phyloP scores from a whole-genome alignment of 805 yeast genomes.

The Hanseniaspora lachancei region DNA sequence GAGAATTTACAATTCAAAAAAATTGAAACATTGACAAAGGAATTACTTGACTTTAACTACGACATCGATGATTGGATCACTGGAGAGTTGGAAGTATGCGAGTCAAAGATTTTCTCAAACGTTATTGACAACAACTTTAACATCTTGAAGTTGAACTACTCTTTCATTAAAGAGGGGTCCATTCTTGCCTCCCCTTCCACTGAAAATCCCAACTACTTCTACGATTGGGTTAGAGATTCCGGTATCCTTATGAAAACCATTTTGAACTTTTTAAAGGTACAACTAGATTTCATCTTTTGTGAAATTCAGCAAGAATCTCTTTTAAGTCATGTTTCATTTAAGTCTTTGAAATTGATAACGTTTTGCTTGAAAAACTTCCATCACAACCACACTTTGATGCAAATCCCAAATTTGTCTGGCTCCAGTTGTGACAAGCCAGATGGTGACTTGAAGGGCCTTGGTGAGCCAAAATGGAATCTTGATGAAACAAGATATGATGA shows the following conservation, averaged over 20 bases:
- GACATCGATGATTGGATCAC: slow-evolving; percentile 35
- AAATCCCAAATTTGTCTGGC: slow-evolving; percentile 60
- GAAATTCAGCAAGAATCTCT: slow-evolving; percentile 17
- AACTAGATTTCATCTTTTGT: slow-evolving; percentile 23
- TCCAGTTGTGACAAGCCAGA: slow-evolving; percentile 28
- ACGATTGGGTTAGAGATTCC: slow-evolving; percentile 83
- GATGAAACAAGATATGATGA: slow-evolving; percentile 50
- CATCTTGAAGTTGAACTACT: slow-evolving; percentile 20
- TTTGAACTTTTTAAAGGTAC: slow-evolving; percentile 36
- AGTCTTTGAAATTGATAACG: slow-evolving; percentile 19
- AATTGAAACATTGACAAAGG: slow-evolving; percentile 11
- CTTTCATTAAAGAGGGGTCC: slow-evolving; percentile 45
- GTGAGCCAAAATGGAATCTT: slow-evolving; percentile 78
- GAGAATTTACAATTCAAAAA: slow-evolving; percentile 11
- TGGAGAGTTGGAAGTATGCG: slow-evolving; percentile 31
- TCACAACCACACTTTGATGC: slow-evolving; percentile 48
- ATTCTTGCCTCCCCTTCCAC: slow-evolving; percentile 78
- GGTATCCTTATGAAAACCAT: slow-evolving; percentile 66
- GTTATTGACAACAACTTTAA: slow-evolving; percentile 33
- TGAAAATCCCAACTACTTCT: slow-evolving; percentile 62
- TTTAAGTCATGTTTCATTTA: slow-evolving; percentile 10
- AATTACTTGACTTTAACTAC: slow-evolving; percentile 10
- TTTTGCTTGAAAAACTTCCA: slow-evolving; percentile 50
- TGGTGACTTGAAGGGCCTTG: slow-evolving; percentile 43
- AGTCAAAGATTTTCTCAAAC: slow-evolving; percentile 34